Conservation (phyloP, 768 basidiomycete species). For the Suillus cothurnatus region DNA sequence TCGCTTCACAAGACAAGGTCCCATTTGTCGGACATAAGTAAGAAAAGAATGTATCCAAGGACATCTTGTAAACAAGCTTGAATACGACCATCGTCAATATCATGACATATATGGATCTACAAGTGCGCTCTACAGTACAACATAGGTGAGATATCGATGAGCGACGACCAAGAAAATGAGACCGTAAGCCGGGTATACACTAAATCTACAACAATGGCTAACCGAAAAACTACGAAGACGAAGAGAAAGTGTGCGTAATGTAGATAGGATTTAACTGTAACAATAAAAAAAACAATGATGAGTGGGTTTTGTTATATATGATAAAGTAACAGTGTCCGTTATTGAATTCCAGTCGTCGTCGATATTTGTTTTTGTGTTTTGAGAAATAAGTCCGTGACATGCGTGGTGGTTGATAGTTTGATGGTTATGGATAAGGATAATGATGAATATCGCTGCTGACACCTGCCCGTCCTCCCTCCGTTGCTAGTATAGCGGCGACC, state of each 20-base stretch:
- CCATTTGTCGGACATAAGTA: too few species aligned
- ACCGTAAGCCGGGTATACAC: not conserved
- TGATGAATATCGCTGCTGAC: slow-evolving; percentile 11
- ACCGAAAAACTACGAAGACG: not conserved
- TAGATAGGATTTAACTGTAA: slow-evolving; percentile 6
- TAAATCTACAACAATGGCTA: slow-evolving; percentile 3
- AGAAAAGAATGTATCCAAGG: not conserved
- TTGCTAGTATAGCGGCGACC: not conserved
- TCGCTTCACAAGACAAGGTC: too few species aligned
- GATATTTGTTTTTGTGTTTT: slow-evolving; percentile 17
- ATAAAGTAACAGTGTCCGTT: slow-evolving; percentile 10
- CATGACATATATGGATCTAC: slow-evolving; percentile 5
- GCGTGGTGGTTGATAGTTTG: slow-evolving; percentile 15
- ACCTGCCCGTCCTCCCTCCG: not conserved
- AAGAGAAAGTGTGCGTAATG: not conserved
- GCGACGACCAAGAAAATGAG: slow-evolving; percentile 6
- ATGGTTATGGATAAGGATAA: slow-evolving; percentile 28
- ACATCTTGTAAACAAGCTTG: not conserved
- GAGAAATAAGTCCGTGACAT: slow-evolving; percentile 19
- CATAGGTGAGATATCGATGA: slow-evolving; percentile 3
- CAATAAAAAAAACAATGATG: slow-evolving; percentile 6
- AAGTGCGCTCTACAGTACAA: slow-evolving; percentile 1
- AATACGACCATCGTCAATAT: not conserved
- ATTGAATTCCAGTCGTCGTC: slow-evolving; percentile 16
- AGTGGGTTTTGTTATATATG: slow-evolving; percentile 3